A percentile compares a stretch with the other conserved stretches of the same genome.
phyloP scores from a whole-genome alignment of 2,329 filamentous ascomycete genomes.

The Ophiostoma perfectum region DNA sequence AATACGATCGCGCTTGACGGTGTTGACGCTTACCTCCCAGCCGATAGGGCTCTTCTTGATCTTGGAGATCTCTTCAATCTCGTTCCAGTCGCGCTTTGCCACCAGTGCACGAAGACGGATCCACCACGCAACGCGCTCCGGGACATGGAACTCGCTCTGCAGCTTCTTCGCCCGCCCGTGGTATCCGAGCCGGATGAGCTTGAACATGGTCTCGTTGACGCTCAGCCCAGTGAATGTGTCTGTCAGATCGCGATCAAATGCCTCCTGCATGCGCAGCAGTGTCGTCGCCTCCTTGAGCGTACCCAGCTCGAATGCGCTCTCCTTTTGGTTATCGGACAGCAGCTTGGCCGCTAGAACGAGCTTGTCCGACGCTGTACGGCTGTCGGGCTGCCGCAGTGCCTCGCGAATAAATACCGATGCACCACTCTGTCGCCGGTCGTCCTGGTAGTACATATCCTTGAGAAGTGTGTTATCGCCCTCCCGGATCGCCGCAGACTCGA shows the following conservation, averaged over 20 bases:
- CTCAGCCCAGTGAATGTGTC: slow-evolving; percentile 74
- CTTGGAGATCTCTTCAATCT: slow-evolving; percentile 79
- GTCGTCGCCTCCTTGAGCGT: slow-evolving; percentile 73
- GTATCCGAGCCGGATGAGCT: slow-evolving; percentile 76
- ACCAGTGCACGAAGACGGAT: slow-evolving; percentile 76
- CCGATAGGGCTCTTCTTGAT: slow-evolving; percentile 85
- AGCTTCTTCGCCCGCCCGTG: slow-evolving; percentile 81
- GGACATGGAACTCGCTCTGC: slow-evolving; percentile 85
- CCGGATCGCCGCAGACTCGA: slow-evolving; percentile 71
- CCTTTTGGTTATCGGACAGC: slow-evolving; percentile 71
- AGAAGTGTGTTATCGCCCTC: slow-evolving; percentile 72
- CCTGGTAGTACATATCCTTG: slow-evolving; percentile 96
- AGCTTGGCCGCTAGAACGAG: slow-evolving; percentile 79
- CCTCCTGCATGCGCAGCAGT: slow-evolving; percentile 79
- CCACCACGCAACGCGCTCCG: slow-evolving; percentile 89
- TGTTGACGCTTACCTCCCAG: slow-evolving; percentile 67
- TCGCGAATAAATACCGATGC: slow-evolving; percentile 83
- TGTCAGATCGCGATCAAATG: slow-evolving; percentile 76
- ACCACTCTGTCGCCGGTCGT: slow-evolving; percentile 83
- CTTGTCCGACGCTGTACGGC: slow-evolving; percentile 72
- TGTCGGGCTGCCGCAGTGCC: slow-evolving; percentile 66
- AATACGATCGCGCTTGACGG: not conserved
- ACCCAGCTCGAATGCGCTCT: slow-evolving; percentile 66
- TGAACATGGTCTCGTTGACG: slow-evolving; percentile 87
- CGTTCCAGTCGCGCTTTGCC: slow-evolving; percentile 83